Evolutionary conservation across 2,329 filamentous ascomycete species (phyloP), one percentile per base, ranked within the genome.

Genomic region (Pyrenophora teres): DNA sequence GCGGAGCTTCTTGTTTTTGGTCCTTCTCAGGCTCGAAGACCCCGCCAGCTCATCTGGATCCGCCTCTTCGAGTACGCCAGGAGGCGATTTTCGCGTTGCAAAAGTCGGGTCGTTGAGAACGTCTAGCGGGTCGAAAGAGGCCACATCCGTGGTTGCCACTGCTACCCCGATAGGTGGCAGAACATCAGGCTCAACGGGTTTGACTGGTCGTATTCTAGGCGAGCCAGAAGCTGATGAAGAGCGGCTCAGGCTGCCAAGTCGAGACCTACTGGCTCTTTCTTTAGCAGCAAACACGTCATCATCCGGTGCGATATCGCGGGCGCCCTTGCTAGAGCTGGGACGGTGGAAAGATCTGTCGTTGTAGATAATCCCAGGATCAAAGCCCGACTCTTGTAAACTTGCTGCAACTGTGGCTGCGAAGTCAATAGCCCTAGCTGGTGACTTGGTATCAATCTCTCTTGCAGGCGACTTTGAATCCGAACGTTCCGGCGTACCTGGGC

Each of bases 321-420:
- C 45, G 18, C 57, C 57, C 19, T 59, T 52, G 13, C 66, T 58
- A 39, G 71, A 71, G 2, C 52, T 54, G n/a, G 68, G 65, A 45
- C 65, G 62, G 49, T 69, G 67, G 54, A 73, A 74, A 0, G 59
- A 52, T 16, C 74, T 70, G 54, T 80, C 74, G 18, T 78, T 69
- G 39, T 79, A 68, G 6, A 79, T 77, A 27, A 78, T 65, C 40
- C 75, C 67, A 4, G 76, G 71, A 57, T 79, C 68, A 57, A 80
- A 80, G 27, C 78, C 78, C 21, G 76, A 77, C 43, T 77, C 73
- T 50, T 75, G 69, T 12, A 80, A 60, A 25, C 76, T 77, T 43
- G 76, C 77, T 18, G 77, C 77, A 6, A 80, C 62, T 4, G 77
- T 76, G 4, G 77, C 78, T 19, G 78, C 75, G 46, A 80, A 80